phyloP scores from a whole-genome alignment of 257 asterid species.

The Ilex aquifolium region DNA sequence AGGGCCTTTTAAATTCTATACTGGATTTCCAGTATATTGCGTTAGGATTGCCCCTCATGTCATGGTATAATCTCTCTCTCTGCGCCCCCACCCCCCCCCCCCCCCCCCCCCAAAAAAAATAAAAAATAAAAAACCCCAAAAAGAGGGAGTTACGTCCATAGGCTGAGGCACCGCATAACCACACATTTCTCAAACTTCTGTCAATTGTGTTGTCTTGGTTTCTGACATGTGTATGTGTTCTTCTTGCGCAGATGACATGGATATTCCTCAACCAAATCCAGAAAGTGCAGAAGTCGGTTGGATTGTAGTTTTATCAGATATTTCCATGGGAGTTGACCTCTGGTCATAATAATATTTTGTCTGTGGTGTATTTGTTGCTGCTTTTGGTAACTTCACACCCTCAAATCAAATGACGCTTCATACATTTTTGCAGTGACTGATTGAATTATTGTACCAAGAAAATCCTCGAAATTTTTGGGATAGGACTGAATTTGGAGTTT shows the following conservation, averaged over 20 bases:
- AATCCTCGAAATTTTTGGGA: conserved; percentile 15
- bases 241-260: conserved; percentile 81
- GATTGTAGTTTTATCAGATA: conserved; percentile 35
- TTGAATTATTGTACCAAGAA: conserved; percentile 19
- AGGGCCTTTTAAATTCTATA: conserved; percentile 83
- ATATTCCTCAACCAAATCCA: conserved; percentile 87
- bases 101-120: not conserved
- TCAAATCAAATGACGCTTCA: conserved; percentile 5
- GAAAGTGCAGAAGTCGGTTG: conserved; percentile 52
- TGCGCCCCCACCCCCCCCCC: conserved; percentile 3
- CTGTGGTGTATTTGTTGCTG: conserved; percentile 17
- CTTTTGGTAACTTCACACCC: conserved; percentile 14
- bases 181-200: not conserved
- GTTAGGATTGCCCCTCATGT: conserved; percentile 97
- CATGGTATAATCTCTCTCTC: conserved; percentile 50
- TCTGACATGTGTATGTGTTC: not conserved
- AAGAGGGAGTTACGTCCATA: not conserved
- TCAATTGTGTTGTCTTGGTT: not conserved
- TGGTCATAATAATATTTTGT: conserved; percentile 23
- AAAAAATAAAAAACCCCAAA: no score
- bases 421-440: conserved; percentile 5
- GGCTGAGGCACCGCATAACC: not conserved
- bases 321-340: conserved; percentile 8
- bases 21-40: conserved; percentile 94
- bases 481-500: conserved; percentile 12